Conservation (phyloP, 495 filamentous ascomycete species). For the Penicillium alfredii region DNA sequence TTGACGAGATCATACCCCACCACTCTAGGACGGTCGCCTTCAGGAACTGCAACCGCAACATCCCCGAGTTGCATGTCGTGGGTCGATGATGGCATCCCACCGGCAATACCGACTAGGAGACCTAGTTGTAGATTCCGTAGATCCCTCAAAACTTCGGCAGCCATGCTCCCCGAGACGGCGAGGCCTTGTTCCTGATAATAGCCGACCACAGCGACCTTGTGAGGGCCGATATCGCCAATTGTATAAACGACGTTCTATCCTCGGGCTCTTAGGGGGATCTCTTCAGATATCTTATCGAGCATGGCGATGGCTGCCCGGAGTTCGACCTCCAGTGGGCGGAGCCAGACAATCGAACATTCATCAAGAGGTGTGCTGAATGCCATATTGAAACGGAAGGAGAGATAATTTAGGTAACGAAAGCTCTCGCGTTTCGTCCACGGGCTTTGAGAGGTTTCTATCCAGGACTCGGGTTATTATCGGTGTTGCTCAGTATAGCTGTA, state of each 20-base stretch:
- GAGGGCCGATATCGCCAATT: slow-evolving; percentile 4
- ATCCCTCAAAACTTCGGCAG: slow-evolving; percentile 5
- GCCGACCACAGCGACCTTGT: slow-evolving; percentile 6
- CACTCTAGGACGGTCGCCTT: slow-evolving; percentile 5
- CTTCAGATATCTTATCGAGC: slow-evolving; percentile 7
- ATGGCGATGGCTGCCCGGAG: slow-evolving; percentile 7
- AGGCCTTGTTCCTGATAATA: slow-evolving; percentile 9
- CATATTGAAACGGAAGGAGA: too few species aligned
- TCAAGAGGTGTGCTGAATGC: too few species aligned
- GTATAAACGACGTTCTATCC: slow-evolving; percentile 6
- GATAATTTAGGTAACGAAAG: too few species aligned
- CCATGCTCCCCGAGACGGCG: slow-evolving; percentile 6
- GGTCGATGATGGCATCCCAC: slow-evolving; percentile 30
- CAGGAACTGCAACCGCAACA: slow-evolving; percentile 24
- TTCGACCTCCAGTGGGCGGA: slow-evolving; percentile 8
- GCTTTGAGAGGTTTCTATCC: too few species aligned
- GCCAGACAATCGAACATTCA: slow-evolving; percentile 9
- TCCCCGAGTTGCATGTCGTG: slow-evolving; percentile 37
- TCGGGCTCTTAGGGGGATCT: slow-evolving; percentile 2
- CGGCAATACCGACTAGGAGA: slow-evolving; percentile 43
- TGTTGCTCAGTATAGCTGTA: too few species aligned
- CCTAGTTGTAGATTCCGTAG: slow-evolving; percentile 30
- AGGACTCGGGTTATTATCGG: too few species aligned
- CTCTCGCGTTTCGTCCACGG: too few species aligned
- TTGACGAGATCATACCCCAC: slow-evolving; percentile 28